phyloP scores from a whole-genome alignment of 2,329 filamentous ascomycete genomes.

The Penicillium sp. region DNA sequence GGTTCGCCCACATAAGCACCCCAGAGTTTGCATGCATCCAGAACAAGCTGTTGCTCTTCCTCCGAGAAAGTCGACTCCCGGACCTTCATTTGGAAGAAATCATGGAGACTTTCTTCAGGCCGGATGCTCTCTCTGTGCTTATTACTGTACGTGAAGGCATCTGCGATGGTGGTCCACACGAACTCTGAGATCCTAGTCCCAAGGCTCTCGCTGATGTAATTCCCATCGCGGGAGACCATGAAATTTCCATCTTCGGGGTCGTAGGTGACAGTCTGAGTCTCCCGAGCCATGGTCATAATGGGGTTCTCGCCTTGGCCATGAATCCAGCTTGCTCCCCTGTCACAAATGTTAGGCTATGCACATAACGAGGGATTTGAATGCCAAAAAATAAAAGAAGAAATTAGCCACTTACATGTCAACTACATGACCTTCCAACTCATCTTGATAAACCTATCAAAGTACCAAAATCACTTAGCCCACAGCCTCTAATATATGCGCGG shows the following conservation, averaged over 20 bases:
- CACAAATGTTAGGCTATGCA: not conserved
- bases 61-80: constrained; percentile 39
- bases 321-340: constrained; percentile 64
- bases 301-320: constrained; percentile 62
- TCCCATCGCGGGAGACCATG: constrained; percentile 50
- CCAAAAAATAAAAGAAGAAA: too few species aligned
- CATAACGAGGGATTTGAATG: not conserved
- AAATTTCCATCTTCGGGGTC: constrained; percentile 54
- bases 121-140: constrained; percentile 53
- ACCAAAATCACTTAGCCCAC: not conserved
- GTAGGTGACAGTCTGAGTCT: constrained; percentile 52
- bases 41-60: constrained; percentile 48
- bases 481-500: not conserved
- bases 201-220: constrained; percentile 36
- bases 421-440: constrained; percentile 47
- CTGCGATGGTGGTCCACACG: constrained; percentile 59
- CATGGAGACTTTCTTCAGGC: constrained; percentile 52
- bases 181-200: constrained; percentile 40
- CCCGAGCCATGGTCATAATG: constrained; percentile 56
- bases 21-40: constrained; percentile 61
- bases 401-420: constrained; percentile 58
- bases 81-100: constrained; percentile 56
- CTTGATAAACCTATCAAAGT: constrained; percentile 50
- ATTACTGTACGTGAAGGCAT: constrained; percentile 61
- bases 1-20: constrained; percentile 63